A percentile compares a stretch with the other conserved stretches of the same genome.
phyloP scores from a whole-genome alignment of 805 yeast species.

The Ogataea allantospora region DNA sequence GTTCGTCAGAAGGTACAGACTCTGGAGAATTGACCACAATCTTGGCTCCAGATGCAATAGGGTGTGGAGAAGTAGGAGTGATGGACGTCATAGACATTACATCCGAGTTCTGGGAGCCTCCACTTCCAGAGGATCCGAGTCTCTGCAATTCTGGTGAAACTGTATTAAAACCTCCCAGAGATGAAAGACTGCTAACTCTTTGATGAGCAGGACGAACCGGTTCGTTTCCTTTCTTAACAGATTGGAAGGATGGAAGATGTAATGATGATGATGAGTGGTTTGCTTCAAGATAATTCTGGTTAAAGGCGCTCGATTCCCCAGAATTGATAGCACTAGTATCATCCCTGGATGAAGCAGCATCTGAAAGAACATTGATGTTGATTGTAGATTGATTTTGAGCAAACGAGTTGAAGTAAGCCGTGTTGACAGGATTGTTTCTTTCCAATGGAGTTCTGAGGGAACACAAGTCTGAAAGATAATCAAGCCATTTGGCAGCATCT shows the following conservation, averaged over 20 bases:
- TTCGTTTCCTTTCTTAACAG: conserved; percentile 15
- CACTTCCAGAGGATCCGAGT: conserved; percentile 17
- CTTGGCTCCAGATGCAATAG: conserved; percentile 9
- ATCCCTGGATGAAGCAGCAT: conserved; percentile 12
- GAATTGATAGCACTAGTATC: conserved; percentile 15
- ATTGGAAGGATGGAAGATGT: conserved; percentile 27
- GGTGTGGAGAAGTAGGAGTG: conserved; percentile 19
- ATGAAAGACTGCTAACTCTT: conserved; percentile 16
- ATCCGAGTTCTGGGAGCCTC: conserved; percentile 16
- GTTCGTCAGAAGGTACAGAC: conserved; percentile 10
- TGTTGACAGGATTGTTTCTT: conserved; percentile 47
- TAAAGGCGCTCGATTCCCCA: conserved; percentile 2
- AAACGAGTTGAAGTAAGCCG: conserved; percentile 11
- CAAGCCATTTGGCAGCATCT: conserved; percentile 52
- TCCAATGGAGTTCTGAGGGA: conserved; percentile 45
- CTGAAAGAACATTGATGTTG: conserved; percentile 8
- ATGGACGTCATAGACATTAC: conserved; percentile 9
- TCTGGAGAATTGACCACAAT: conserved; percentile 20
- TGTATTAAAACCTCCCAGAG: conserved; percentile 12
- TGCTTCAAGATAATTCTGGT: conserved; percentile 8
- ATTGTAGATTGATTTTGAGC: conserved; percentile 11
- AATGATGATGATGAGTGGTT: conserved; percentile 24
- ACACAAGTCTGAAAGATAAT: conserved; percentile 52
- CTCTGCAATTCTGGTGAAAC: conserved; percentile 9
- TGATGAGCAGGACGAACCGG: conserved; percentile 9